A percentile compares a stretch with the other conserved stretches of the same genome.
phyloP scores from a whole-genome alignment of 1,139 yeast genomes.

The Nadsonia commutata region DNA sequence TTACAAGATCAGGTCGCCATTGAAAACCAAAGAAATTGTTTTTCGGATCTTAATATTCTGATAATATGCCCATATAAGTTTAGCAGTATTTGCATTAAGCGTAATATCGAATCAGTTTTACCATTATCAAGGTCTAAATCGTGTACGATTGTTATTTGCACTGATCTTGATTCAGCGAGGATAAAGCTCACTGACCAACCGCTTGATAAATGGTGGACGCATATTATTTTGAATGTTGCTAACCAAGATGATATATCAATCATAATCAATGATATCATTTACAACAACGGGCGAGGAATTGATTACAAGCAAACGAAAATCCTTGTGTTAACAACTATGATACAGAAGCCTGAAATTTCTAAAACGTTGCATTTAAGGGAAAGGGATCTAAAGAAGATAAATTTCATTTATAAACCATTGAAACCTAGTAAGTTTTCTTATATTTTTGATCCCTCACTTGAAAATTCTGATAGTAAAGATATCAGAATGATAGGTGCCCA shows the following conservation, averaged over 20 bases:
- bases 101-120: conserved; percentile 15
- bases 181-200: background rate
- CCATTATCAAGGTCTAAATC: background rate
- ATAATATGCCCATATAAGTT: conserved; percentile 20
- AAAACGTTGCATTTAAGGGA: conserved; percentile 8
- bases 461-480: conserved; percentile 16
- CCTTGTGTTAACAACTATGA: conserved; percentile 20
- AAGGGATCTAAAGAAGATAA: conserved; percentile 8
- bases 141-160: background rate
- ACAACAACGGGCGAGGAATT: background rate
- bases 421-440: conserved; percentile 18
- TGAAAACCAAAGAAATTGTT: too few species aligned
- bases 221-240: conserved; percentile 18
- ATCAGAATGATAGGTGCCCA: conserved; percentile 18
- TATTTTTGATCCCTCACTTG: conserved; percentile 17
- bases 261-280: conserved; percentile 4
- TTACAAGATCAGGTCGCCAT: too few species aligned
- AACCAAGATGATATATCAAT: conserved; percentile 14
- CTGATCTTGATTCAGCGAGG: background rate
- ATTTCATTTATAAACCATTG: conserved; percentile 17
- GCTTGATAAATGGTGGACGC: conserved; percentile 15
- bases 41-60: conserved; percentile 15
- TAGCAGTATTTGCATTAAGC: conserved; percentile 19
- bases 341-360: conserved; percentile 17
- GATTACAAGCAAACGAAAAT: conserved; percentile 12